Evolutionary conservation across 2,329 filamentous ascomycete species (phyloP), one percentile per base, ranked within the genome.

Genomic region (Verruconis gallopava): DNA sequence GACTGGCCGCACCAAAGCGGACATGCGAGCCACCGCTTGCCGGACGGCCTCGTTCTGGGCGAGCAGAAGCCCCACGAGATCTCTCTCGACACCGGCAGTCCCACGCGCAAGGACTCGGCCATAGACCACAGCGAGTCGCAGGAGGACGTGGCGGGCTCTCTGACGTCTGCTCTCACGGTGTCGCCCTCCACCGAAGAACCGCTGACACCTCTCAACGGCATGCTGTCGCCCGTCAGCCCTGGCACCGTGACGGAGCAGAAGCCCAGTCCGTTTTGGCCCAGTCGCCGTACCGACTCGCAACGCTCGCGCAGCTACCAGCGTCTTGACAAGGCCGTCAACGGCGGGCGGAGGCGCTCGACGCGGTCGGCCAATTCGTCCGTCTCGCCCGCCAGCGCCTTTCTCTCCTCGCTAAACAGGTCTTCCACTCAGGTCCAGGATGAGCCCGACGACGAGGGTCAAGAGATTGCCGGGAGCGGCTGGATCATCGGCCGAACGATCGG

Each of bases 401-500:
- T 77, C 18, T 70, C 71, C n/a, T 65, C 68, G 50, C 75, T 68
- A 61, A 64, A 59, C 39, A 20, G 36, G 5, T 20, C 34, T 50
- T 54, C 45, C 42, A 66, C 53, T 41, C 64, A 60, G 44, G 6
- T n/a, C 25, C 54, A 54, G 51, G 61, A 53, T 40, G 66, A 76
- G 45, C 75, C 75, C 11, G 77, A 81, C 52, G 74, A 78, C 38
- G 77, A 81, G 60, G 77, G 77, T 3, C 76, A 81, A 53, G 71
- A 77, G 46, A 72, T 81, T 37, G 77, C 75, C 33, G 68, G 66
- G 37, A 61, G 71, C 40, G 73, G 78, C 47, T 81, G 80, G 55
- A 73, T 81, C 21, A 72, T 81, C 40, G 77, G 77, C 37, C 75
- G 77, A 48, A 71, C 75, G 46, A 75, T 81, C 45, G 77, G 75